Conservation (phyloP, 768 basidiomycete genomes). For the Lactifluus hygrophoroides region DNA sequence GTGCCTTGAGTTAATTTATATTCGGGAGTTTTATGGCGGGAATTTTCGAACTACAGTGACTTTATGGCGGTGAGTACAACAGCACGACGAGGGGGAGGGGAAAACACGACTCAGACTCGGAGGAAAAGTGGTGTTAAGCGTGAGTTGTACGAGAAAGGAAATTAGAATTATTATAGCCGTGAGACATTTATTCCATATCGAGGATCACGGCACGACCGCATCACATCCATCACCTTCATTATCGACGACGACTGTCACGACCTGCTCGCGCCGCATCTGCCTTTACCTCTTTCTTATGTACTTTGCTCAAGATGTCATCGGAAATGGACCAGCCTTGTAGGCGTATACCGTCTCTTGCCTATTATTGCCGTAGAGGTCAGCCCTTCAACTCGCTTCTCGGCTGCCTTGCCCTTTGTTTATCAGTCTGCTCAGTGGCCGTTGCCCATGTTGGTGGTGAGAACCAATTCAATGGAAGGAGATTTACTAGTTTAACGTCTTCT, state of each 20-base stretch:
- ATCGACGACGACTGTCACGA: neutral
- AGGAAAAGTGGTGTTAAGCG: slow-evolving; percentile 11
- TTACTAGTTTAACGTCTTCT: neutral
- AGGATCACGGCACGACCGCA: neutral
- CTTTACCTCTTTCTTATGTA: slow-evolving; percentile 2
- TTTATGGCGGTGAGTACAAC: neutral
- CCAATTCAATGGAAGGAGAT: neutral
- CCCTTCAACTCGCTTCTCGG: slow-evolving; percentile 3
- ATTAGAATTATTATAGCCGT: no score
- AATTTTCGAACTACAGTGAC: neutral
- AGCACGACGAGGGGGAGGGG: neutral
- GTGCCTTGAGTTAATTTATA: neutral
- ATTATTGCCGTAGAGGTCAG: slow-evolving; percentile 68
- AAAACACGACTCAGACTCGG: neutral
- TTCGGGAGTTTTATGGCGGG: neutral
- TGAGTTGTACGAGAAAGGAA: slow-evolving; percentile 10
- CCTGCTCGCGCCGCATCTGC: neutral
- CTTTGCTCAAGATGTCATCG: slow-evolving; percentile 29
- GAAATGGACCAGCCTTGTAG: slow-evolving; percentile 27
- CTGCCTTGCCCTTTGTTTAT: slow-evolving; percentile 4
- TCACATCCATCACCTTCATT: neutral
- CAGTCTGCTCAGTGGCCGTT: slow-evolving; percentile 39
- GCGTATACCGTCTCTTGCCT: slow-evolving; percentile 54
- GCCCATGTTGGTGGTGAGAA: slow-evolving; percentile 54
- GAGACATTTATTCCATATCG: neutral